phyloP scores from a whole-genome alignment of 305 asterid species.

The Rubia peregrina region DNA sequence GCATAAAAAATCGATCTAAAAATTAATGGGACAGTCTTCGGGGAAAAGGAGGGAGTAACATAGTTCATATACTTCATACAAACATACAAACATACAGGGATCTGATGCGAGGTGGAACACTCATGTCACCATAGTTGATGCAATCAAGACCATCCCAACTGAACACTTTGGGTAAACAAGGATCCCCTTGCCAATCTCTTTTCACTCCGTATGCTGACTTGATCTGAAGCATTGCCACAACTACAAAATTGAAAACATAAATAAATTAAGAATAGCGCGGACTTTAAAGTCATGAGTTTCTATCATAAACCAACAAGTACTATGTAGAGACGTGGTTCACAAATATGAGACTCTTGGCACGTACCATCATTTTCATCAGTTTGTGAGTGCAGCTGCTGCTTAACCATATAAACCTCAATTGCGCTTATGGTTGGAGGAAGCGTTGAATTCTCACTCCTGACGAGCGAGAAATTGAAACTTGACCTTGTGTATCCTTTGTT shows the following conservation, averaged over 20 bases:
- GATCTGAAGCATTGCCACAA: constrained; percentile 9
- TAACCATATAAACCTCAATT: constrained; percentile 16
- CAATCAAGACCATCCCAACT: constrained; percentile 36
- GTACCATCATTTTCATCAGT: constrained; percentile 1
- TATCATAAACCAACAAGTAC: too few species aligned
- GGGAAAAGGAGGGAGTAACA: too few species aligned
- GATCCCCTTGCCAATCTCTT: constrained; percentile 39
- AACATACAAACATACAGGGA: constrained; percentile 20
- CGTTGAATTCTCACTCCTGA: constrained; percentile 10
- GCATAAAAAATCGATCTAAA: too few species aligned
- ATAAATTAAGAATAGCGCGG: too few species aligned
- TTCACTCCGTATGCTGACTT: constrained; percentile 18
- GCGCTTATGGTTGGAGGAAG: constrained; percentile 30
- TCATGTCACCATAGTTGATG: constrained; percentile 3
- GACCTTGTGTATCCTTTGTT: neutral
- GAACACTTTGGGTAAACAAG: constrained; percentile 23
- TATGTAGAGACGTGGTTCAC: too few species aligned
- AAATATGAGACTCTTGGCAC: too few species aligned
- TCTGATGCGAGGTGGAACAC: constrained; percentile 17
- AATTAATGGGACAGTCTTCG: too few species aligned
- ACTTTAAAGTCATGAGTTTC: too few species aligned
- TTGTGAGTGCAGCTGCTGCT: constrained; percentile 5
- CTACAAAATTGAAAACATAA: neutral
- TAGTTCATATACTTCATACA: too few species aligned
- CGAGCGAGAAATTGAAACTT: neutral